These are phyloP conservation scores for Polygonum aviculare DNA, from an alignment of 148 eudicot species.

Conservation along the genomic window DNA sequence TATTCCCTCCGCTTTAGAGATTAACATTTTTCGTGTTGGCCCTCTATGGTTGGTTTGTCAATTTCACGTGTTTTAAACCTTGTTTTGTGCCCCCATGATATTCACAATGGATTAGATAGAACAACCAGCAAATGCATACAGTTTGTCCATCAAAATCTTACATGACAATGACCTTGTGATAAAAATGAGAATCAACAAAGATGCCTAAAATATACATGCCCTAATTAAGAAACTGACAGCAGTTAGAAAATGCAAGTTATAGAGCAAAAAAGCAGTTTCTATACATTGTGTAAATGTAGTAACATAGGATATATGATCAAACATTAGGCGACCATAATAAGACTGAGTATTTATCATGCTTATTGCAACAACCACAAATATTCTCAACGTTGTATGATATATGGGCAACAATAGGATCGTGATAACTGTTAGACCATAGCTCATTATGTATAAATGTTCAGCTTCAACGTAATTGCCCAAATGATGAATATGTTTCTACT, in stretches of 20 bases:
- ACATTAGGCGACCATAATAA: background rate
- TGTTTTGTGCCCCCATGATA: background rate
- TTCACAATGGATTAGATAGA: background rate
- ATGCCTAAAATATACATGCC: background rate
- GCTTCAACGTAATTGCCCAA: background rate
- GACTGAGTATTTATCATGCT: background rate
- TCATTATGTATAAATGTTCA: background rate
- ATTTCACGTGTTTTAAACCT: background rate
- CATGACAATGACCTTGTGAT: background rate
- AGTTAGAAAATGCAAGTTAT: background rate
- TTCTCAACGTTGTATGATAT: background rate
- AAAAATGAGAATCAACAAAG: background rate
- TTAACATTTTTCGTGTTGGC: background rate
- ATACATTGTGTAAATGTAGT: background rate
- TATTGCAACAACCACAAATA: background rate
- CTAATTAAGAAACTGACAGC: background rate
- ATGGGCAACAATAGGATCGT: background rate
- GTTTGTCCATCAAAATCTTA: background rate
- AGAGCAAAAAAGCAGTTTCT: background rate
- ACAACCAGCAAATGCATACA: background rate
- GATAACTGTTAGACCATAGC: background rate
- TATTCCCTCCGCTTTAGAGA: background rate
- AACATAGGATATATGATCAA: background rate
- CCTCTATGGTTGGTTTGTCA: background rate
- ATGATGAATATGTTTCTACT: background rate